A percentile compares a stretch with the other conserved stretches of the same genome.
These are phyloP conservation scores for Cardamine occulta DNA, from an alignment of 345 rosid species.

Conservation along the genomic window DNA sequence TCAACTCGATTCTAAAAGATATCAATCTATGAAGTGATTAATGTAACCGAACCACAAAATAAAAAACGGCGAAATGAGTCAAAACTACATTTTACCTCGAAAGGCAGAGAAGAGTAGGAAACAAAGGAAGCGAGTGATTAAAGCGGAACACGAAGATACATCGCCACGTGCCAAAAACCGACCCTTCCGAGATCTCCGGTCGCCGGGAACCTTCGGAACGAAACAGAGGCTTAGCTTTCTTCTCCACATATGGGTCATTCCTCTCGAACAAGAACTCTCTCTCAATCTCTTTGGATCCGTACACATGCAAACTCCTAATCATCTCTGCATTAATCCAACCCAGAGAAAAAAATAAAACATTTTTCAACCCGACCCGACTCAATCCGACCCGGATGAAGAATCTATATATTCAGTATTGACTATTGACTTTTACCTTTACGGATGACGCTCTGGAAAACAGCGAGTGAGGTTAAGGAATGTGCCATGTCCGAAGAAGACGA, in stretches of 20 bases:
- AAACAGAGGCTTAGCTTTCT: slow-evolving; percentile 39
- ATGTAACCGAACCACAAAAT: not conserved
- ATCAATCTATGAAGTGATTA: not conserved
- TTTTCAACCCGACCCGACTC: slow-evolving; percentile 13
- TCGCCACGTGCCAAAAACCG: slow-evolving; percentile 41
- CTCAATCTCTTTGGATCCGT: slow-evolving; percentile 45
- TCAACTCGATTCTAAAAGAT: not conserved
- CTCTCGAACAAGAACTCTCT: slow-evolving; percentile 45
- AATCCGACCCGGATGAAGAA: not conserved
- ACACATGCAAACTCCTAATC: slow-evolving; percentile 56
- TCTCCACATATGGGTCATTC: slow-evolving; percentile 41
- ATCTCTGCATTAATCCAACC: slow-evolving; percentile 39
- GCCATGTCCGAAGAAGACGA: slow-evolving; percentile 46
- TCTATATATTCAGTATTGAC: not conserved
- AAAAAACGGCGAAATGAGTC: slow-evolving; percentile 17
- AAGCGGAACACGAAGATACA: slow-evolving; percentile 46
- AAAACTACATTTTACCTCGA: slow-evolving; percentile 43
- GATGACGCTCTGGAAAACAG: slow-evolving; percentile 46
- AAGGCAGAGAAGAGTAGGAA: slow-evolving; percentile 46
- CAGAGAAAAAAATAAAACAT: not conserved
- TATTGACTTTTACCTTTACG: slow-evolving; percentile 34
- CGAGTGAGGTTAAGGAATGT: slow-evolving; percentile 45
- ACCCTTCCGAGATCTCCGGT: slow-evolving; percentile 42
- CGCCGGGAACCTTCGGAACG: slow-evolving; percentile 23
- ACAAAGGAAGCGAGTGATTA: slow-evolving; percentile 32